phyloP scores from a whole-genome alignment of 148 eudicot species.

The Vaccinium corymbosum region DNA sequence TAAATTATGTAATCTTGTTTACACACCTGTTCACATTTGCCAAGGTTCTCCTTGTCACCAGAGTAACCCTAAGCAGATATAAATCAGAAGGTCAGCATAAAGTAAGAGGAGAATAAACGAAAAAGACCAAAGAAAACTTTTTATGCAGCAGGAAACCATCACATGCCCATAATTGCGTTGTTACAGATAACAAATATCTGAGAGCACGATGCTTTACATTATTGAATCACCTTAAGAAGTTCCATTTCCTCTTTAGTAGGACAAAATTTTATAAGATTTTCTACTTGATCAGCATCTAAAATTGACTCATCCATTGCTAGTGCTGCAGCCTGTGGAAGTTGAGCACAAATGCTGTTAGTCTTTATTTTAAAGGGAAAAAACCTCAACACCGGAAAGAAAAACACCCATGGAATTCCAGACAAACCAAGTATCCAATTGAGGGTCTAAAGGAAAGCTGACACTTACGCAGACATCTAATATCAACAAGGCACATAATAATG shows the following conservation, averaged over 20 bases:
- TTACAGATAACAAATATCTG: background rate
- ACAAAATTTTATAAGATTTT: conserved; percentile 92
- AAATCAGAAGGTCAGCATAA: conserved; percentile 17
- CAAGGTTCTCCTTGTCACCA: conserved; percentile 76
- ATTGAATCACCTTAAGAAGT: conserved; percentile 60
- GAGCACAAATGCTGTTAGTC: conserved; percentile 12
- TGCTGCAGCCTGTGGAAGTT: conserved; percentile 67
- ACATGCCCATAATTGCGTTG: background rate
- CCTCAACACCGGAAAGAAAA: background rate
- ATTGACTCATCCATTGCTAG: conserved; percentile 87
- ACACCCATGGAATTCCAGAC: background rate
- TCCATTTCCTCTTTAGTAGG: conserved; percentile 99
- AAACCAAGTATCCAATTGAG: background rate
- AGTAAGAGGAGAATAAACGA: conserved; percentile 1
- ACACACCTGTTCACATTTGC: conserved; percentile 95
- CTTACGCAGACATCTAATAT: background rate
- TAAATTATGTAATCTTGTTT: conserved; percentile 5
- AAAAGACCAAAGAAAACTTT: background rate
- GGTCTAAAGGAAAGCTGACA: background rate
- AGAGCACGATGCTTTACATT: conserved; percentile 10
- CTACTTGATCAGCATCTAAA: conserved; percentile 98
- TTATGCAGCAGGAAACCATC: background rate
- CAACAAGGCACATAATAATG: background rate
- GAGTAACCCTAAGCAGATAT: conserved; percentile 52
- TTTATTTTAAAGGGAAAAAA: background rate